Evolutionary conservation across 192 early-diverging fungal genomes (phyloP).

Genomic region (Rhizophagus prolifer): DNA sequence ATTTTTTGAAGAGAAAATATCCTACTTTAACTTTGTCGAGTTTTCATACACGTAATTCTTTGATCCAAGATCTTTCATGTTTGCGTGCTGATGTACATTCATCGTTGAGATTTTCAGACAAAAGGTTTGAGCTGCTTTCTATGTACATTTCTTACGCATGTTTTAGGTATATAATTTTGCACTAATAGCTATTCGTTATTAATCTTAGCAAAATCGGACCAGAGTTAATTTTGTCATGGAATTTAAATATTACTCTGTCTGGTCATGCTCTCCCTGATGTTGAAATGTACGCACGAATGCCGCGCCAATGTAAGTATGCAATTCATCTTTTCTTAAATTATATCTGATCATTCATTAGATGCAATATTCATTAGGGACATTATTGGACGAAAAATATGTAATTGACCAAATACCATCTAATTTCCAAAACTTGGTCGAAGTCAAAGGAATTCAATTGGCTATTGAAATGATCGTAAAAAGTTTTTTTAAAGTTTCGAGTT

Average conservation of each 20-base stretch:
- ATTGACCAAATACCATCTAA: slow-evolving; percentile 19
- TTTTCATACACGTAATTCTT: neutral
- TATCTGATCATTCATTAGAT: neutral
- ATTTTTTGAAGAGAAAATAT: slow-evolving; percentile 15
- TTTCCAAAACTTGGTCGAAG: slow-evolving; percentile 19
- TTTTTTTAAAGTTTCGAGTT: neutral
- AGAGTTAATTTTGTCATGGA: slow-evolving; percentile 16
- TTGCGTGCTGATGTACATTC: neutral
- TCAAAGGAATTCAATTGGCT: slow-evolving; percentile 18
- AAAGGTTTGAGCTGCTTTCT: neutral
- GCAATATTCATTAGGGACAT: neutral
- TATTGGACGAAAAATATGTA: slow-evolving; percentile 7
- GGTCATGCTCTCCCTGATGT: slow-evolving; percentile 3
- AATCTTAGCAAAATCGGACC: neutral
- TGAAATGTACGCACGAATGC: neutral
- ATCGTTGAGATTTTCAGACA: slow-evolving; percentile 1
- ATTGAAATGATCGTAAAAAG: slow-evolving; percentile 17
- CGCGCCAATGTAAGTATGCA: slow-evolving; percentile 12
- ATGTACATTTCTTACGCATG: neutral
- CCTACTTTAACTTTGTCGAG: neutral
- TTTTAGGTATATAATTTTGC: neutral
- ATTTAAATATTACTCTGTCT: neutral
- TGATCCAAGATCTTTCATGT: neutral
- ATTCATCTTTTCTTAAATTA: neutral
- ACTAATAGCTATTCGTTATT: neutral